A percentile compares a stretch with the other conserved stretches of the same genome.
These are phyloP conservation scores for Colletotrichum paranaense DNA, from an alignment of 2,329 filamentous ascomycete genomes.

Conservation along the genomic window DNA sequence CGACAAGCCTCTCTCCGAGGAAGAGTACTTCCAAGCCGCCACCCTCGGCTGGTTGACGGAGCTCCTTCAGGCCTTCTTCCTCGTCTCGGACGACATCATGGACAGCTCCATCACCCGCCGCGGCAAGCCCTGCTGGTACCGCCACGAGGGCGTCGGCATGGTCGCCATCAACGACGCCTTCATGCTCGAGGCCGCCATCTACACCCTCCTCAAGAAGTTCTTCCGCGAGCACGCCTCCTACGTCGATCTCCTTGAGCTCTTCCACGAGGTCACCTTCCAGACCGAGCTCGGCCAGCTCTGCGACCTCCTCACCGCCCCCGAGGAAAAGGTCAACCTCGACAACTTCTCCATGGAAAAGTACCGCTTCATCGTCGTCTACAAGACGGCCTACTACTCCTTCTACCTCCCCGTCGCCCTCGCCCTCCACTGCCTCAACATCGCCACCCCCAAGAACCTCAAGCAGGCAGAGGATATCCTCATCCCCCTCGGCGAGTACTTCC, in stretches of 20 bases:
- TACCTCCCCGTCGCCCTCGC: slow-evolving; percentile 96
- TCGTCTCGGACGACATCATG: slow-evolving; percentile 99
- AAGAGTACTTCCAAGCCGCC: slow-evolving; percentile 89
- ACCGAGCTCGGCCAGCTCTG: slow-evolving; percentile 96
- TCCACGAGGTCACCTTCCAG: slow-evolving; percentile 94
- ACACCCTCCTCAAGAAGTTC: slow-evolving; percentile 90
- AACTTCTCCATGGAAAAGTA: slow-evolving; percentile 98
- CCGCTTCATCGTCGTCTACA: slow-evolving; percentile 98
- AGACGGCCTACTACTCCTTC: slow-evolving; percentile 99
- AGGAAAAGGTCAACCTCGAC: slow-evolving; percentile 90
- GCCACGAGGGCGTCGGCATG: slow-evolving; percentile 88
- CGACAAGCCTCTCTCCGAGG: slow-evolving; percentile 74
- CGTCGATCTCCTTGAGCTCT: slow-evolving; percentile 91
- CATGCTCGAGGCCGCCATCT: slow-evolving; percentile 93
- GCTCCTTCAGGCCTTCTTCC: slow-evolving; percentile 98
- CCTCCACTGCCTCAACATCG: slow-evolving; percentile 85
- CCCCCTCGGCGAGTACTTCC: slow-evolving; percentile 98
- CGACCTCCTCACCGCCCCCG: slow-evolving; percentile 94
- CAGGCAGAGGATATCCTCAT: slow-evolving; percentile 93
- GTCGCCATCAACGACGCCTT: slow-evolving; percentile 99
- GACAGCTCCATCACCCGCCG: slow-evolving; percentile 94
- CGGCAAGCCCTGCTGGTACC: slow-evolving; percentile 97
- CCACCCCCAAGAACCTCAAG: slow-evolving; percentile 89
- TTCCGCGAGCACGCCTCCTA: slow-evolving; percentile 91
- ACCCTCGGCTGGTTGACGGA: slow-evolving; percentile 98